Conservation (phyloP, 306 rosid genomes). For the Mimosa bimucronata region DNA sequence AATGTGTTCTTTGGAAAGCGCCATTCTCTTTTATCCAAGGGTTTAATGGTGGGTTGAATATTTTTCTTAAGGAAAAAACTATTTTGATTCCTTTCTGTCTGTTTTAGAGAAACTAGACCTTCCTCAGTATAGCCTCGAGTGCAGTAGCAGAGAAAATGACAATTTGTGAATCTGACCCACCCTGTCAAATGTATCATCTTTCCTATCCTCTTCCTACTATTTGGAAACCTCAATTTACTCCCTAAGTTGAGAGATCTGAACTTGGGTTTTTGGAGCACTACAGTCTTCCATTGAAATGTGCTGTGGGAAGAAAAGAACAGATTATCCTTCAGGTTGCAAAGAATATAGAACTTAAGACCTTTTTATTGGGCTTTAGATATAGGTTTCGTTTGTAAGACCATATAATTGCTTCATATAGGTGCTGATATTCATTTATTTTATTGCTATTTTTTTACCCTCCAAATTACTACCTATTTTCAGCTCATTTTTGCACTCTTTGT, state of each 20-base stretch:
- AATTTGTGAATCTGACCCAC: background rate
- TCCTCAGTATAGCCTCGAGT: background rate
- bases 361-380: background rate
- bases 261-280: background rate
- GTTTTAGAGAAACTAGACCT: background rate
- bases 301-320: slow-evolving; percentile 8
- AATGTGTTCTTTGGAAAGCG: background rate
- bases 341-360: background rate
- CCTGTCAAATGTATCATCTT: background rate
- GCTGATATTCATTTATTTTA: too few relatives aligned
- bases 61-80: background rate
- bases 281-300: slow-evolving; percentile 7
- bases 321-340: background rate
- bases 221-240: background rate
- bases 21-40: background rate
- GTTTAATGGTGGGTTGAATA: background rate
- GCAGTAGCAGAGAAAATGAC: background rate
- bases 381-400: slow-evolving; percentile 1
- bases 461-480: slow-evolving; percentile 23
- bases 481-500: slow-evolving; percentile 9
- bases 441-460: background rate
- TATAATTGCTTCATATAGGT: too few relatives aligned
- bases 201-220: background rate
- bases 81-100: background rate
- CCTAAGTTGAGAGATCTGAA: background rate